Evolutionary conservation across 306 rosid species (phyloP).

Genomic region (Amphicarpaea edgeworthii): DNA sequence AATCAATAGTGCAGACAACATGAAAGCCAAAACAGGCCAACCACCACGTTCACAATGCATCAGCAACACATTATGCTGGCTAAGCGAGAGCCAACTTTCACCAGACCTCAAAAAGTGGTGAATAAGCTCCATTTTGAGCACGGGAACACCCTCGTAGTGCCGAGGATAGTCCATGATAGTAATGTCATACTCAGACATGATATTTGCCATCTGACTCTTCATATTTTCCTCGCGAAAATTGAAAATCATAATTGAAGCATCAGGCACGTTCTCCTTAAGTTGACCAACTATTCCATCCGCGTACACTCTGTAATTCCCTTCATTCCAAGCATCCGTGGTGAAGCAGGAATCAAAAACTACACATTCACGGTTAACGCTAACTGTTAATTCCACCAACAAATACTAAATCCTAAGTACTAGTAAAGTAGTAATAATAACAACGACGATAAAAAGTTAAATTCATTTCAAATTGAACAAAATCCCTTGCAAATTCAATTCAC

Average conservation of each 20-base stretch:
- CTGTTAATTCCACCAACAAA: conserved; percentile 31
- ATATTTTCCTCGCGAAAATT: conserved; percentile 74
- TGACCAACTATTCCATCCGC: conserved; percentile 66
- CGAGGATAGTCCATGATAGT: conserved; percentile 95
- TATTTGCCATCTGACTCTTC: conserved; percentile 62
- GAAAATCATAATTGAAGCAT: conserved; percentile 79
- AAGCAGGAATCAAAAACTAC: conserved; percentile 93
- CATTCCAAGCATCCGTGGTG: conserved; percentile 81
- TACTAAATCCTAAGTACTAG: conserved; percentile 5
- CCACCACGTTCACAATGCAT: conserved; percentile 97
- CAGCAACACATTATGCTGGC: conserved; percentile 76
- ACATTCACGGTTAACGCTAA: conserved; percentile 31
- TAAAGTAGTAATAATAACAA: not conserved
- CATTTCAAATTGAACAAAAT: conserved; percentile 7
- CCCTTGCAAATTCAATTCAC: conserved; percentile 5
- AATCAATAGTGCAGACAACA: conserved; percentile 88
- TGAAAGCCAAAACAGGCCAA: conserved; percentile 94
- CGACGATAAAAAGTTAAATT: conserved; percentile 13
- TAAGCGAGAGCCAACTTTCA: conserved; percentile 94
- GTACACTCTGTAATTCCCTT: conserved; percentile 71
- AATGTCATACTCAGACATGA: conserved; percentile 77
- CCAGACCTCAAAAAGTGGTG: conserved; percentile 90
- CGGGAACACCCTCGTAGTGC: conserved; percentile 84
- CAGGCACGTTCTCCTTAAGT: conserved; percentile 69
- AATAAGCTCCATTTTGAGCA: conserved; percentile 82